A percentile compares a stretch with the other conserved stretches of the same genome.
These are phyloP conservation scores for Chlamydomonas reinhardtii DNA, from an alignment of 163 green algal genomes.

Conservation along the genomic window DNA sequence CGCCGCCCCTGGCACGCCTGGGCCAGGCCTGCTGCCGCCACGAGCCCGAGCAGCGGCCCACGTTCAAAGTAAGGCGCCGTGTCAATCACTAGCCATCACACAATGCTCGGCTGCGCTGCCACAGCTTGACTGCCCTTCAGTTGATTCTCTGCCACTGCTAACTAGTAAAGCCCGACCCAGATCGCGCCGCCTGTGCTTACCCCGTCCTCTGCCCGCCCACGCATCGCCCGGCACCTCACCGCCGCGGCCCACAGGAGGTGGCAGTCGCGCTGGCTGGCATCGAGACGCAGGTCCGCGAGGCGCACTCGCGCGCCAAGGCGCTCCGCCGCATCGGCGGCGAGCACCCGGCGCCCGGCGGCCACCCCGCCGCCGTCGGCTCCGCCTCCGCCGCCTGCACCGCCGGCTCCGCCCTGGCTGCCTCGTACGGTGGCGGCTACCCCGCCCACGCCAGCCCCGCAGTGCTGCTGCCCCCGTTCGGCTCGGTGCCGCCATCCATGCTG, in stretches of 20 bases:
- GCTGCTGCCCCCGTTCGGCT: not conserved
- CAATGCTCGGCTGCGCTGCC: no score
- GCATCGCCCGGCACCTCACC: no score
- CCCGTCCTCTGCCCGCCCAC: not conserved
- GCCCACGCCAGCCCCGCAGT: no score
- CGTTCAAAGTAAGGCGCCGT: slow-evolving; percentile 29
- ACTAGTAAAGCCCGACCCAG: no score
- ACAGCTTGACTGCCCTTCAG: no score
- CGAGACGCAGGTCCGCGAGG: slow-evolving; percentile 20
- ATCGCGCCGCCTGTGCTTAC: no score
- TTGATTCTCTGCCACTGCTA: no score
- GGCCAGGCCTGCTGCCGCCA: slow-evolving; percentile 36
- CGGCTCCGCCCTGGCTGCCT: no score
- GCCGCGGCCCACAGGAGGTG: not conserved
- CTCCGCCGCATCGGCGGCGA: not conserved
- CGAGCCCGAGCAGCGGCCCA: slow-evolving; percentile 17
- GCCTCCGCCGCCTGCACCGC: not conserved
- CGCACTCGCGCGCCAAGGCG: slow-evolving; percentile 5
- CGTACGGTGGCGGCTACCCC: no score
- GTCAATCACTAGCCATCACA: no score
- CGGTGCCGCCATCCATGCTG: no score
- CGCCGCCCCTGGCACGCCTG: slow-evolving; percentile 22
- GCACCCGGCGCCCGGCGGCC: no score
- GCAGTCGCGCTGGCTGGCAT: slow-evolving; percentile 5
- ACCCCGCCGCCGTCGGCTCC: not conserved